A percentile compares a stretch with the other conserved stretches of the same genome.
Conservation (phyloP, 805 yeast species). For the Teunomyces tritomae region DNA sequence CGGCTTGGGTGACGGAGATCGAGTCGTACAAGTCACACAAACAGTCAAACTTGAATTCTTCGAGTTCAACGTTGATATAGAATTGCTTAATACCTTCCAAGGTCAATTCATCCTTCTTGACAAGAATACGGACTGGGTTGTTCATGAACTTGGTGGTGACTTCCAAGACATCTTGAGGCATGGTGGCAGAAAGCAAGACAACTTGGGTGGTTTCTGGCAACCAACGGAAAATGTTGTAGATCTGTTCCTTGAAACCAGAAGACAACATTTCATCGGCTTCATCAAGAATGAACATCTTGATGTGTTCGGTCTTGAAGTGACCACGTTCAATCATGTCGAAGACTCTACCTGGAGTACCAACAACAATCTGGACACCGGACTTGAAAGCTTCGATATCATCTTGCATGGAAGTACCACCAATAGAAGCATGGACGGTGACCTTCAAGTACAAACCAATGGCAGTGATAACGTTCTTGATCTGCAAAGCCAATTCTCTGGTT, state of each 20-base stretch:
- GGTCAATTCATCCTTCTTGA: conserved; percentile 90
- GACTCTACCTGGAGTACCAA: conserved; percentile 98
- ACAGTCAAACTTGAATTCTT: conserved; percentile 92
- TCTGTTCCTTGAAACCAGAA: conserved; percentile 93
- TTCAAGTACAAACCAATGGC: conserved; percentile 87
- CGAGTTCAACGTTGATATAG: conserved; percentile 86
- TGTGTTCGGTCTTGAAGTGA: conserved; percentile 64
- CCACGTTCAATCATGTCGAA: conserved; percentile 87
- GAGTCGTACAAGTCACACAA: conserved; percentile 94
- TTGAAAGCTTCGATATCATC: conserved; percentile 74
- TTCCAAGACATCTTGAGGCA: conserved; percentile 87
- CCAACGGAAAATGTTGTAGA: conserved; percentile 82
- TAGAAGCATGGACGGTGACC: conserved; percentile 83
- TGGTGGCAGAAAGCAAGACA: conserved; percentile 91
- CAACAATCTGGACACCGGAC: conserved; percentile 85
- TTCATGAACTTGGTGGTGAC: conserved; percentile 90
- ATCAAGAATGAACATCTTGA: conserved; percentile 87
- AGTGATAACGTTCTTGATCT: conserved; percentile 83
- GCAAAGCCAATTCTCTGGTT: conserved; percentile 93
- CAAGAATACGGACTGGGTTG: conserved; percentile 90
- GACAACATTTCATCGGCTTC: conserved; percentile 96
- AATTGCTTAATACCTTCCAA: conserved; percentile 94
- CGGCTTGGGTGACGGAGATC: conserved; percentile 93
- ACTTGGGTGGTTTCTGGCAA: conserved; percentile 87
- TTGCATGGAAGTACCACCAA: conserved; percentile 86